Evolutionary conservation across 129 eudicot genomes (phyloP).

Genomic region (Oenanthe sinensis): DNA sequence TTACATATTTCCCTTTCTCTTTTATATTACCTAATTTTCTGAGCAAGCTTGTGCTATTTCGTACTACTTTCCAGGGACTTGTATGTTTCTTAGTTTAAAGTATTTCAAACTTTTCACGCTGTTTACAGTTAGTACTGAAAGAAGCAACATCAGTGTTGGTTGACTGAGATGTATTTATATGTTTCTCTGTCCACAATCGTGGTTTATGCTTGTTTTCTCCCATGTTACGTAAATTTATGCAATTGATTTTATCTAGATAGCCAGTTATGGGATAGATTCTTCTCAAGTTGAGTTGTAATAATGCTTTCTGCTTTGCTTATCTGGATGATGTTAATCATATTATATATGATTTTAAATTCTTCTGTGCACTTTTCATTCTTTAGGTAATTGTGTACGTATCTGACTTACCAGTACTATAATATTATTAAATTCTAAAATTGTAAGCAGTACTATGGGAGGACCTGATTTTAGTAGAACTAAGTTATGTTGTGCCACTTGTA

Average conservation of each 20-base stretch:
- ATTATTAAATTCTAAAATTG: neutral
- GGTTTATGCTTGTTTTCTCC: neutral
- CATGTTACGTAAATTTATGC: neutral
- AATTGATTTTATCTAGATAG: neutral
- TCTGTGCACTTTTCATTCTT: neutral
- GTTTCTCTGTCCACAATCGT: too few relatives aligned
- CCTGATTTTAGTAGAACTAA: neutral
- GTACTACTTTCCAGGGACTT: neutral
- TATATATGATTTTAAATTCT: neutral
- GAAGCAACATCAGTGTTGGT: neutral
- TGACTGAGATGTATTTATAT: neutral
- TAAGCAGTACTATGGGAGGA: neutral
- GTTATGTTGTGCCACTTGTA: slow-evolving; percentile 20
- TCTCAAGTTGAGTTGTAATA: neutral
- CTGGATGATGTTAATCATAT: neutral
- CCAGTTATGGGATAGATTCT: neutral
- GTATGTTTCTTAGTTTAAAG: neutral
- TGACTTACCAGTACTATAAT: neutral
- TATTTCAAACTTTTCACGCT: neutral
- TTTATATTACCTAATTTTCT: neutral
- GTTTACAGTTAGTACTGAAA: neutral
- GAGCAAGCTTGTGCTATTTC: neutral
- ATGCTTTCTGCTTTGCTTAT: neutral
- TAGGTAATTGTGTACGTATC: neutral
- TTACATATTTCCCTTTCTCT: too few relatives aligned